Percentiles rank a stretch among this genome's conserved stretches.
These are phyloP conservation scores for Fonsecaea pedrosoi DNA, from an alignment of 2,329 filamentous ascomycete species.

Conservation along the genomic window DNA sequence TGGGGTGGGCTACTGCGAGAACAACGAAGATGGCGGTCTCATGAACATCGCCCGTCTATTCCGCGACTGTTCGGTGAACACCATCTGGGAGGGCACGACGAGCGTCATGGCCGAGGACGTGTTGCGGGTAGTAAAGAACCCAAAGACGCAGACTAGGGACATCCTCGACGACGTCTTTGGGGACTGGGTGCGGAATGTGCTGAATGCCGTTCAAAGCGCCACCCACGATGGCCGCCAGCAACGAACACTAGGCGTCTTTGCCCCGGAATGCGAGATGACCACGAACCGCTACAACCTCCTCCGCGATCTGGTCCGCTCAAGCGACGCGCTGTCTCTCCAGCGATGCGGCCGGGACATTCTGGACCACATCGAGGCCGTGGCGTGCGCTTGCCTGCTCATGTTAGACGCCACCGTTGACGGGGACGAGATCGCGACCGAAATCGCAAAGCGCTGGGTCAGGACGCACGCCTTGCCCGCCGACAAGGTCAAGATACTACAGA, in stretches of 20 bases:
- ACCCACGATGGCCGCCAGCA: not conserved
- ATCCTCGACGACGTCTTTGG: conserved; percentile 27
- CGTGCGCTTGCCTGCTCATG: conserved; percentile 47
- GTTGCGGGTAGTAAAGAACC: conserved; percentile 30
- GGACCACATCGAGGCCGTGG: conserved; percentile 39
- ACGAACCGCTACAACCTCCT: conserved; percentile 24
- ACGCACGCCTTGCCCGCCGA: conserved; percentile 25
- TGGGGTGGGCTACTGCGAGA: conserved; percentile 45
- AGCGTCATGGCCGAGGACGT: conserved; percentile 58
- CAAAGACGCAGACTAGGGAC: conserved; percentile 10
- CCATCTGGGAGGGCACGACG: conserved; percentile 75
- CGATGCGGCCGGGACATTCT: conserved; percentile 31
- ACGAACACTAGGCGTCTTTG: not conserved
- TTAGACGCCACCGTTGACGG: conserved; percentile 48
- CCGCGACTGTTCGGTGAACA: conserved; percentile 67
- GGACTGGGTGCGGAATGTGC: conserved; percentile 23
- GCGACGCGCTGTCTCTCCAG: conserved; percentile 17
- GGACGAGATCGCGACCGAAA: conserved; percentile 45
- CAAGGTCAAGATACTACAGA: conserved; percentile 4
- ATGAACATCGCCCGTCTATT: conserved; percentile 71
- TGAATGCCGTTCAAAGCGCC: conserved; percentile 11
- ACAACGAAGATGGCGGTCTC: conserved; percentile 57
- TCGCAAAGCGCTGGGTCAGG: conserved; percentile 48
- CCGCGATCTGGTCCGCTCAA: conserved; percentile 15
- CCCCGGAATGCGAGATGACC: conserved; percentile 17